Percentiles rank a stretch among this genome's conserved stretches.
Conservation (phyloP, 805 yeast species). For the Metschnikowia peoriensis region DNA sequence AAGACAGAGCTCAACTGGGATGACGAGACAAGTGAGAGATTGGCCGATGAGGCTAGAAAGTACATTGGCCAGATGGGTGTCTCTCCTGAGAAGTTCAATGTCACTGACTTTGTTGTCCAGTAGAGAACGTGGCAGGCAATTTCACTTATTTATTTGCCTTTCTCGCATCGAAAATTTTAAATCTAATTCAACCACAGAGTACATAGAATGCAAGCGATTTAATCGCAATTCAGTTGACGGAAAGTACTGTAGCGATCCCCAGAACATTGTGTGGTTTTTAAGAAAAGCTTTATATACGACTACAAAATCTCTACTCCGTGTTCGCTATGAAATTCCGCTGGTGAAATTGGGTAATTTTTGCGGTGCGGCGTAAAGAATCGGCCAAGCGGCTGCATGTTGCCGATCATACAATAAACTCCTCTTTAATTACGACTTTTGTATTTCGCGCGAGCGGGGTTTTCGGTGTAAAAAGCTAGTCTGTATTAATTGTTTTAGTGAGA, state of each 20-base stretch:
- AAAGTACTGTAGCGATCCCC: not conserved
- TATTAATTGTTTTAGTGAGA: no score
- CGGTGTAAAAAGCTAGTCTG: no score
- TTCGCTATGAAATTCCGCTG: no score
- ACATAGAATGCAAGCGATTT: slow-evolving; percentile 6
- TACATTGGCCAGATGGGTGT: slow-evolving; percentile 66
- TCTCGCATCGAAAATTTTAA: not conserved
- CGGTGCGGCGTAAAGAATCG: no score
- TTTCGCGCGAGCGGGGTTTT: no score
- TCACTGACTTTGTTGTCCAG: slow-evolving; percentile 19
- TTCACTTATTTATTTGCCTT: slow-evolving; percentile 7
- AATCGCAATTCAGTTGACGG: not conserved
- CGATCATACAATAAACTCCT: no score
- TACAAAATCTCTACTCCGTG: no score
- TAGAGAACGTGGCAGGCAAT: slow-evolving; percentile 6
- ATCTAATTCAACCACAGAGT: slow-evolving; percentile 4
- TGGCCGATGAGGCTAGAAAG: slow-evolving; percentile 50
- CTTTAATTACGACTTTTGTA: no score
- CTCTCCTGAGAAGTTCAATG: slow-evolving; percentile 21
- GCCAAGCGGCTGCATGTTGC: no score
- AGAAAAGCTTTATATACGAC: no score
- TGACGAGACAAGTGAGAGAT: slow-evolving; percentile 51
- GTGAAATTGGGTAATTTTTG: no score
- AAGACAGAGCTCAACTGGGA: slow-evolving; percentile 78
- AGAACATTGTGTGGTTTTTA: not conserved